Evolutionary conservation across 2,329 filamentous ascomycete genomes (phyloP), one percentile per base, ranked within the genome.

Genomic region (Colletotrichum godetiae): DNA sequence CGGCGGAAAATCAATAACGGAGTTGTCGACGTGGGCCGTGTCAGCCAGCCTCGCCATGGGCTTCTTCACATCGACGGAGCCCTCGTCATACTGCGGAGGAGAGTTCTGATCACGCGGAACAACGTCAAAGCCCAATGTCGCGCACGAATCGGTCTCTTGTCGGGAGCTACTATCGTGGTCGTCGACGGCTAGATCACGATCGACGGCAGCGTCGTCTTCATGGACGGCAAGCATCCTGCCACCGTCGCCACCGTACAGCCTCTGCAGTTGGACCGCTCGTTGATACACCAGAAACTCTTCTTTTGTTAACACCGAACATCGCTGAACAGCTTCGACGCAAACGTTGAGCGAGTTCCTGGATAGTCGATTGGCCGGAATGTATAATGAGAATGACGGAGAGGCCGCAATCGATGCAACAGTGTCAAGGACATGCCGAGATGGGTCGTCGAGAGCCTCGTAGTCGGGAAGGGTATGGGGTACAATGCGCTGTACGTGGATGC

Each of bases 401-500:
- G 58, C 24, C 33, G 67, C 67, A 13, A 68, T 33, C n/a, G 49
- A 63, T 24, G 33, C 13, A 35, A 27, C 49, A 5, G 27, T 31
- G n/a, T 10, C 19, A 57, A 68, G 31, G 35, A 27, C 13, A 63
- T 22, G 27, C 19, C 35, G 49, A 19, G 35, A 12, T 12, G 58
- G 46, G 24, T 63, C 33, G 11, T 63, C 19, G 27, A 19, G 1
- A 12, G 49, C 15, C 29, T 31, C 29, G 29, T 31, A 31, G 29
- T 31, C 29, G 29, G 29, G 27, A 63, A 68, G 2, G 13, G 31
- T 2, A 13, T 57, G 19, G 67, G 67, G 29, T 8, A 63, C 58
- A 19, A 68, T 53, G 58, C 62, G 46, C 52, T 68, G 58, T 10
- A 58, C 67, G 35, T 37, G 31, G 33, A 31, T 7, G 46, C 33